Conservation (phyloP, 2,329 filamentous ascomycete species). For the Septoria petroselini region DNA sequence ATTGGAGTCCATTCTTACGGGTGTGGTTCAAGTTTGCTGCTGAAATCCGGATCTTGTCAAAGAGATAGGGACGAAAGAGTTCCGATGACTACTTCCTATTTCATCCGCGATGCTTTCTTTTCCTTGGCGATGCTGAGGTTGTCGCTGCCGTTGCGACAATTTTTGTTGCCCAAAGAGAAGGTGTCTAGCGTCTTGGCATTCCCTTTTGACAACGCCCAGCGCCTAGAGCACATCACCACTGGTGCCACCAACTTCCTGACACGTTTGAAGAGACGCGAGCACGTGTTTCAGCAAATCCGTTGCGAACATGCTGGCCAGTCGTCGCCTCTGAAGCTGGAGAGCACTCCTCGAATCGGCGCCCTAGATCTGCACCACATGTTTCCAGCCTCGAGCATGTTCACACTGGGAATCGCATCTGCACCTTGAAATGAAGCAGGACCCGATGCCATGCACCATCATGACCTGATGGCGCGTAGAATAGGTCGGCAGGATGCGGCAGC, state of each 20-base stretch:
- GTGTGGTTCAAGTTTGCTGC: too few species aligned
- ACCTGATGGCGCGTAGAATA: slow-evolving; percentile 8
- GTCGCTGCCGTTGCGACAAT: too few species aligned
- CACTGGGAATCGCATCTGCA: slow-evolving; percentile 1
- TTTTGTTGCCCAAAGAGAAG: too few species aligned
- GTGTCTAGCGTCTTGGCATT: too few species aligned
- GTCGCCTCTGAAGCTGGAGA: background rate
- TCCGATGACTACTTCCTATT: too few species aligned
- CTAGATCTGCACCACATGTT: background rate
- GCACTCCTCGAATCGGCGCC: background rate
- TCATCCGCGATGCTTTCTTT: too few species aligned
- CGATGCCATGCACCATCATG: background rate
- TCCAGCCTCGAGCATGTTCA: background rate
- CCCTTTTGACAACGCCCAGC: background rate
- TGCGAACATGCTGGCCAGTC: slow-evolving; percentile 10
- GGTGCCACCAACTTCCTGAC: slow-evolving; percentile 1
- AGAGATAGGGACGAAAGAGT: too few species aligned
- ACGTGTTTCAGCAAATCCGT: slow-evolving; percentile 12
- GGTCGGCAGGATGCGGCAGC: background rate
- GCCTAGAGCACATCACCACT: slow-evolving; percentile 10
- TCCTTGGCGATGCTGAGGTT: too few species aligned
- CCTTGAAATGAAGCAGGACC: slow-evolving; percentile 8
- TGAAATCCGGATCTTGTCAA: too few species aligned
- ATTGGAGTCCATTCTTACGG: slow-evolving; percentile 3
- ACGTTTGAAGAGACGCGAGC: slow-evolving; percentile 10